Evolutionary conservation across 2,329 filamentous ascomycete genomes (phyloP).

Genomic region (Penicillium decumbens): DNA sequence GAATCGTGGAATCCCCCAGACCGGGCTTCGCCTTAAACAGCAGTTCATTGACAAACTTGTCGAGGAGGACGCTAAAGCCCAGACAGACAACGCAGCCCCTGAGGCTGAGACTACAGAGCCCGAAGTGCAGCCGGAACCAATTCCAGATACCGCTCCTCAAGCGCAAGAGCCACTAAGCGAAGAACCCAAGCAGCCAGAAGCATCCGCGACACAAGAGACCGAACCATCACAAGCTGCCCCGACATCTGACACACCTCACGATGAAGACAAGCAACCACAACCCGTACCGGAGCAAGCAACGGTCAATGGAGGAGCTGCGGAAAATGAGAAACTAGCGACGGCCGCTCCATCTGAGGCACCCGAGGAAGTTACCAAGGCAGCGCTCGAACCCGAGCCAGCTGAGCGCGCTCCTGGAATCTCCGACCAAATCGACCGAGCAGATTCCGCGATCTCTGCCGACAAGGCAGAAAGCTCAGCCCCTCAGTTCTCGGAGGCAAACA

Average conservation of each 20-base stretch:
- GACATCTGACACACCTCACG: not conserved
- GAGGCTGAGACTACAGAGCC: slow-evolving; percentile 9
- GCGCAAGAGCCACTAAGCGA: slow-evolving; percentile 9
- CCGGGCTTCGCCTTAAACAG: slow-evolving; percentile 65
- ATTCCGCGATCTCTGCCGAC: slow-evolving; percentile 21
- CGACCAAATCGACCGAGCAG: slow-evolving; percentile 6
- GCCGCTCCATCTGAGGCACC: not conserved
- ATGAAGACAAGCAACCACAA: not conserved
- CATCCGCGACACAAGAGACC: slow-evolving; percentile 1
- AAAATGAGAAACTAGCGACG: not conserved
- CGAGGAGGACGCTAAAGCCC: slow-evolving; percentile 37
- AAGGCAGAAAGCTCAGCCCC: slow-evolving; percentile 15
- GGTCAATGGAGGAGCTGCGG: not conserved
- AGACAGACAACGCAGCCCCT: slow-evolving; percentile 30
- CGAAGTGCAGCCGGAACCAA: not conserved
- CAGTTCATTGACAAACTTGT: slow-evolving; percentile 60
- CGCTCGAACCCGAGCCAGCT: slow-evolving; percentile 14
- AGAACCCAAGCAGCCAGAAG: slow-evolving; percentile 4
- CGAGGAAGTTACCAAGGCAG: not conserved
- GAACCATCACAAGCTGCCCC: not conserved
- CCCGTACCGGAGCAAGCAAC: not conserved
- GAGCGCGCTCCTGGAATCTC: slow-evolving; percentile 23
- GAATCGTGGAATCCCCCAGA: slow-evolving; percentile 62
- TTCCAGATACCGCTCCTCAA: slow-evolving; percentile 1
- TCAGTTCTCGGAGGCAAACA: slow-evolving; percentile 25